Base-by-base conservation (phyloP, 805 yeast species). In the Barnettozyma pratensis region DNA sequence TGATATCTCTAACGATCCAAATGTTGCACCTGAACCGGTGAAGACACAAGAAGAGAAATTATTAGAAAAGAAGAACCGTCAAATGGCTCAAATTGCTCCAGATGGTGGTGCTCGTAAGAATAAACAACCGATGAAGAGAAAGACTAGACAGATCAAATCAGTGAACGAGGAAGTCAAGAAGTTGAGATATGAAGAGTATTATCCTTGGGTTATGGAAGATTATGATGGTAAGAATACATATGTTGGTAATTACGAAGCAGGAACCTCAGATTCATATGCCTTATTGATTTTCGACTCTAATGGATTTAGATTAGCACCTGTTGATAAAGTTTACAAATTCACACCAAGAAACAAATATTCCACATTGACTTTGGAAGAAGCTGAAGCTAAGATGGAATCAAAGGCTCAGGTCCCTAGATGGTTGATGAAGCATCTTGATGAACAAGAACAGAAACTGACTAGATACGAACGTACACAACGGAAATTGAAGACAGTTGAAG, bases 121-220 rank as follows among this genome's bases (percentile, higher is more conserved):
- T 40, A 77, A 80, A 50, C 77, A 76, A 64, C 79, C 50, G 70
- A 45, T 83, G 61, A 85, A 84, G 63, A 79, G 87, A 55, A 90
- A 90, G 64, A 90, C 97, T 2, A 79, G 91, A 59, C 96, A 91
- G 65, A 80, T 89, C 19, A 82, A 78, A 56, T 78, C 84, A 29
- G 80, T 88, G 63, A 89, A 89, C 60, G 98, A 91, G 58, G 79
- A 79, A 7, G 91, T 88, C 52, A 77, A 92, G 53, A 85, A 81
- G 61, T 72, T 94, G 53, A 76, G 98, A 62, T 94, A 92, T 63
- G 99, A 94, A 69, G 99, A 94, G 68, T 88, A 85, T 65, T 92
- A 87, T 60, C 99, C 99, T 0, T 94, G 99, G 99, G 96, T 94
- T 14, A 72, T 94, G 75, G 99, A 94, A 69, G 99, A 94, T 68